A percentile compares a stretch with the other conserved stretches of the same genome.
Evolutionary conservation across 306 rosid species (phyloP).

Genomic region (Prunus mongolica): DNA sequence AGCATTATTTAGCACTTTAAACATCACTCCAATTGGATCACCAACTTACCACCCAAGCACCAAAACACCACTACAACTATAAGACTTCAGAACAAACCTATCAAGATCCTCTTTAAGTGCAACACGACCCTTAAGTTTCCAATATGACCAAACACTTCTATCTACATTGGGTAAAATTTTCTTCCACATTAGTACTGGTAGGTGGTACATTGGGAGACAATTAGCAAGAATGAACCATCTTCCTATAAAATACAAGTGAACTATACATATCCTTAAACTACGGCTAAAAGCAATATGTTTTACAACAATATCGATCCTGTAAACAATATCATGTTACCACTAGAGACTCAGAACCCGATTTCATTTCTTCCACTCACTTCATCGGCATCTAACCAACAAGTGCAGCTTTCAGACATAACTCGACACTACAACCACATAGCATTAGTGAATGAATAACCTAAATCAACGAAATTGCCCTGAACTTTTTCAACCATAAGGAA

Average conservation of each 20-base stretch:
- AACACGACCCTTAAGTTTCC: background rate
- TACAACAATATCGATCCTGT: background rate
- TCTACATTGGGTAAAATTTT: background rate
- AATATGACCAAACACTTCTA: background rate
- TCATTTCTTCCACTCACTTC: background rate
- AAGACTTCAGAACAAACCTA: background rate
- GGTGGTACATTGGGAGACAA: background rate
- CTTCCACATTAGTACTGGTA: background rate
- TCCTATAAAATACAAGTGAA: background rate
- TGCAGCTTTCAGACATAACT: background rate
- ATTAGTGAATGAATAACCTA: background rate
- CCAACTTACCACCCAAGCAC: background rate
- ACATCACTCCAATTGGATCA: background rate
- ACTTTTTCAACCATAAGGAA: background rate
- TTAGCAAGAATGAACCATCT: background rate
- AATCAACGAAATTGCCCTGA: background rate
- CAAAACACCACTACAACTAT: background rate
- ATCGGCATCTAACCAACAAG: background rate
- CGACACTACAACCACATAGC: background rate
- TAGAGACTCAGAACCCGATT: background rate
- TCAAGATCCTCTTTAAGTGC: conserved; percentile 8
- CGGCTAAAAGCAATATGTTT: background rate
- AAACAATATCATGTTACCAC: too few species aligned
- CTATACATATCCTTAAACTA: background rate
- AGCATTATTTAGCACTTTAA: background rate